Conservation (phyloP, 108 stramenopile species). For the Fragilaria crotonensis region DNA sequence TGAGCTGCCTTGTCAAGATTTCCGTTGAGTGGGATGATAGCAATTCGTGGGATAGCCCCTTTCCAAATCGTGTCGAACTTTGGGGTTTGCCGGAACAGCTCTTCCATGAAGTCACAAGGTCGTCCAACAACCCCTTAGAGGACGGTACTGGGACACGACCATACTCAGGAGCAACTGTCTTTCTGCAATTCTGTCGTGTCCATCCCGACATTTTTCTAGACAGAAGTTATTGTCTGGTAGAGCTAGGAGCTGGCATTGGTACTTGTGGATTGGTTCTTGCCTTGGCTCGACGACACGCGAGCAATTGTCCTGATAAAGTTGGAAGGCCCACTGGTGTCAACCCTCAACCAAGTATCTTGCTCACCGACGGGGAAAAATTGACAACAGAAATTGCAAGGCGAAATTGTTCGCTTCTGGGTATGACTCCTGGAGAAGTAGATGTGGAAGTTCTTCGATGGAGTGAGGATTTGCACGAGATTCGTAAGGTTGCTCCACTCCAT, state of each 20-base stretch:
- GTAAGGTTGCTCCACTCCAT: not conserved
- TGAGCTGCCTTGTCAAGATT: not conserved
- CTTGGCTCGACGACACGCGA: not conserved
- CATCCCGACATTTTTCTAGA: not conserved
- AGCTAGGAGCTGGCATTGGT: not conserved
- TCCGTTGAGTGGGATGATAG: not conserved
- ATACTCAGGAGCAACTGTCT: not conserved
- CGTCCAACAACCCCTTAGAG: not conserved
- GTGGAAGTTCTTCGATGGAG: not conserved
- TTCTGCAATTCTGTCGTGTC: not conserved
- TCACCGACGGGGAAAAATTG: not conserved
- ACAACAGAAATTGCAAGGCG: not conserved
- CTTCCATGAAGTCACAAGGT: not conserved
- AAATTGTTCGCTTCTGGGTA: not conserved
- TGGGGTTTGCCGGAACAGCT: not conserved
- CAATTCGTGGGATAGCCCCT: not conserved
- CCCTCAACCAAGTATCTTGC: not conserved
- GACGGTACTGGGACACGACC: slow-evolving; percentile 1
- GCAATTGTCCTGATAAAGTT: too few relatives aligned
- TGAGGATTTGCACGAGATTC: not conserved
- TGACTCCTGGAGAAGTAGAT: not conserved
- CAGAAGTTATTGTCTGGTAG: not conserved
- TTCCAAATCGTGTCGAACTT: not conserved
- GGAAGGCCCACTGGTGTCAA: not conserved
- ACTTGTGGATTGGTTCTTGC: not conserved